phyloP scores from a whole-genome alignment of 192 early-diverging fungal genomes.

The Backusella mclennaniae region DNA sequence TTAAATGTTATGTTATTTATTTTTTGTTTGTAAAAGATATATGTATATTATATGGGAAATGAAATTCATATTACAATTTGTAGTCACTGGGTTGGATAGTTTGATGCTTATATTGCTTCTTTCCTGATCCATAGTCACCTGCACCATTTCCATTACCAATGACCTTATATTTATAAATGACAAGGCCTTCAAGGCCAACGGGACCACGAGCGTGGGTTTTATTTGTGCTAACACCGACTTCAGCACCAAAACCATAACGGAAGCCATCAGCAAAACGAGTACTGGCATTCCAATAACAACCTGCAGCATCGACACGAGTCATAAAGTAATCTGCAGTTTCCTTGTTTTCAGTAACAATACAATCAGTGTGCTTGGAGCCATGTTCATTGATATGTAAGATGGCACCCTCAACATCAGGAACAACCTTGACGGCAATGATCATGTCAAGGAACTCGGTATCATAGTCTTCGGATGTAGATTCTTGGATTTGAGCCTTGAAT shows the following conservation, averaged over 20 bases:
- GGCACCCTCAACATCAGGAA: constrained; percentile 72
- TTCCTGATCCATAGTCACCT: constrained; percentile 77
- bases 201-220: constrained; percentile 99
- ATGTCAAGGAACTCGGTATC: constrained; percentile 91
- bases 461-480: constrained; percentile 63
- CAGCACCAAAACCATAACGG: constrained; percentile 97
- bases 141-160: constrained; percentile 88
- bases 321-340: constrained; percentile 80
- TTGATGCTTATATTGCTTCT: constrained; percentile 72
- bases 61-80: constrained; percentile 13
- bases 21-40: background rate
- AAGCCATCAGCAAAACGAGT: constrained; percentile 98
- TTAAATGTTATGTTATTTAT: background rate
- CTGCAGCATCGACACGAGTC: constrained; percentile 93
- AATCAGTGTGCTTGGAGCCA: constrained; percentile 95
- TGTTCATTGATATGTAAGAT: constrained; percentile 93
- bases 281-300: constrained; percentile 95
- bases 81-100: constrained; percentile 43
- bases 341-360: constrained; percentile 83
- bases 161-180: constrained; percentile 97
- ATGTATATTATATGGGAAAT: background rate
- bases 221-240: constrained; percentile 97
- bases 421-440: constrained; percentile 79
- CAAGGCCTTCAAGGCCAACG: constrained; percentile 93
- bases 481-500: constrained; percentile 23